Base-by-base conservation (phyloP, 768 basidiomycete genomes). In the Lactarius indigo region DNA sequence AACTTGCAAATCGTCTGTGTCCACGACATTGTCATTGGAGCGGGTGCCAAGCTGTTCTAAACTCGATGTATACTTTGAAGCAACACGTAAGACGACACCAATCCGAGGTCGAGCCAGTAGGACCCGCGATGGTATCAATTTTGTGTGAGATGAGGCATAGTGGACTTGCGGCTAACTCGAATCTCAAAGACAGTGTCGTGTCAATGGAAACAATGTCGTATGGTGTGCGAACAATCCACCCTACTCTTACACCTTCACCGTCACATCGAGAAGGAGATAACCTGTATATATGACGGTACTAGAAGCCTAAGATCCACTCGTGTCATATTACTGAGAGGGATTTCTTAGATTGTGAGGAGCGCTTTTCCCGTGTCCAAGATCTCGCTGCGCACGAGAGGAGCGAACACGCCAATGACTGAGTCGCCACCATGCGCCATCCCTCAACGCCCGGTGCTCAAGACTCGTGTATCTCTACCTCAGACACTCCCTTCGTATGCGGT, bases 1-100 rank as follows among this genome's bases (percentile, higher is more conserved):
- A 68, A 28, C 58, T 68, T 59, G 52, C 52, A 39, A 64, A 64
- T 56, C 63, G 66, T 60, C 63, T 68, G 23, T 64, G 66, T 60
- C 66, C 54, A 26, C 66, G 66, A 18, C 57, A 23, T 28, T 68
- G 66, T 64, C 62, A 64, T 55, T 68, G 66, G 66, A 47, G 20
- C 59, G 63, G 66, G 17, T 68, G 66, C 39, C 66, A 68, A 59
- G 66, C 66, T 39, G 28, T 64, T 60, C 66, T 68, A 60, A 68
- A 68, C 64, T 68, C 66, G n/a, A 68, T 68, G 9, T 68, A 47
- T 59, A 13, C 66, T 60, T 64, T 68, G 66, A 68, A 68, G 63
- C 52, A 60, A 64, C 66, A 68, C 42, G 66, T 68, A 28, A 68
- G 54, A 60, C 66, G n/a, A 60, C 66, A 68, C 35, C 66, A 60